Evolutionary conservation across 202 grass and related monocot genomes (phyloP), one percentile per base, ranked within the genome.

Genomic region (Sporobolus alterniflorus): DNA sequence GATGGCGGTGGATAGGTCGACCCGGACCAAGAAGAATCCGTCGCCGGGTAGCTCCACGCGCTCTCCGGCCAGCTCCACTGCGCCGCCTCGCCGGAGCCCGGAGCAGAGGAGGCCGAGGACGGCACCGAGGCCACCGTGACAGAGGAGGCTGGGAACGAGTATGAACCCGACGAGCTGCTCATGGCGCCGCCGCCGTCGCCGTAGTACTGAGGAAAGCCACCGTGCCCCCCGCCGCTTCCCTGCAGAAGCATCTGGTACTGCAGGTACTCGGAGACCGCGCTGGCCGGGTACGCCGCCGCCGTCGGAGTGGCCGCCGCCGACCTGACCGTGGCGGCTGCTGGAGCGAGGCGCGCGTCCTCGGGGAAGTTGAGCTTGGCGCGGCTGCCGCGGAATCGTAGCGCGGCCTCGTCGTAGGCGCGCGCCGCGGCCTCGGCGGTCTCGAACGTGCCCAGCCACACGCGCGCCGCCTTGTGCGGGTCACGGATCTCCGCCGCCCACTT

Each of bases 361-460:
- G 96, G 96, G 84, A 98, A 98, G 87, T 98, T 98, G 83, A 95
- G 90, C 93, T 98, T 98, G 52, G 95, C 96, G 67, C 92, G 92
- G 90, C 85, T 93, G 42, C 96, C 96, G 25, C 96, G 88, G 63
- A 95, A 95, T 14, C 90, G 87, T 42, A 98, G 92, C 48, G 96
- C 96, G 21, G 96, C 96, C 51, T 87, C 82, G 88, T 94, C 92
- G 79, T 94, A 94, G 9, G 92, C 92, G 1, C 86, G 79, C 7
- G 92, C 88, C 51, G 92, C 92, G 11, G 76, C 92, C 86, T 91
- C 88, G 59, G 79, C 83, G 57, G 86, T 91, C 83, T 70, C 71
- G 88, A 91, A 91, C 71, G 92, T 94, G 76, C 92, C 88, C 75
- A 94, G 88, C 92, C 92, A 94, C 15, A 94, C 92, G 50, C 92